phyloP scores from a whole-genome alignment of 768 basidiomycete genomes.

The Auricularia heimuer region DNA sequence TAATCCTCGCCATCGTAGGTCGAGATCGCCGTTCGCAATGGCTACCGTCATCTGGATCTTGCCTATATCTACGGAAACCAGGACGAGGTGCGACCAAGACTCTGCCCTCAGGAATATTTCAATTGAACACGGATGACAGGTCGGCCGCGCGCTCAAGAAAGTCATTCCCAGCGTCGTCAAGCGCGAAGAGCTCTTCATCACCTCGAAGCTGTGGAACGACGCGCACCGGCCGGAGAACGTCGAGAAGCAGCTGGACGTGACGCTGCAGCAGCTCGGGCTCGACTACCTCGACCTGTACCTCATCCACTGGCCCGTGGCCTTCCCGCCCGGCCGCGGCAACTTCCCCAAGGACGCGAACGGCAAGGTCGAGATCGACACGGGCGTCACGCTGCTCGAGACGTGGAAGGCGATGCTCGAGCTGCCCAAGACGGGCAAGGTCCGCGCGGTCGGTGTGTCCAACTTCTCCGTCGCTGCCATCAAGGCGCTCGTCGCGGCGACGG shows the following conservation, averaged over 20 bases:
- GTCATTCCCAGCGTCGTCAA: constrained; percentile 68
- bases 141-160: constrained; percentile 64
- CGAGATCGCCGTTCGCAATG: constrained; percentile 60
- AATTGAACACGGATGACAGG: constrained; percentile 17
- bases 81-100: constrained; percentile 33
- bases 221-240: constrained; percentile 56
- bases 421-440: constrained; percentile 59
- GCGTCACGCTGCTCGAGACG: constrained; percentile 59
- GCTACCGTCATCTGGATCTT: constrained; percentile 83
- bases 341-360: constrained; percentile 33
- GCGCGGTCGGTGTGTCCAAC: constrained; percentile 74
- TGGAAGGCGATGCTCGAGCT: constrained; percentile 75
- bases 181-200: constrained; percentile 74
- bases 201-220: constrained; percentile 77
- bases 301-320: constrained; percentile 73
- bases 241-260: constrained; percentile 67
- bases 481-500: constrained; percentile 58
- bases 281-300: constrained; percentile 78
- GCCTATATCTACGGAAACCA: constrained; percentile 77
- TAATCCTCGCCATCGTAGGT: constrained; percentile 33
- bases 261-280: constrained; percentile 58
- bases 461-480: constrained; percentile 58
- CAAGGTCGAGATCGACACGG: constrained; percentile 44
- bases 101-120: background rate
- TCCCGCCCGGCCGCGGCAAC: constrained; percentile 46